phyloP scores from a whole-genome alignment of 2,329 filamentous ascomycete genomes.

The Periglandula ipomoeae region DNA sequence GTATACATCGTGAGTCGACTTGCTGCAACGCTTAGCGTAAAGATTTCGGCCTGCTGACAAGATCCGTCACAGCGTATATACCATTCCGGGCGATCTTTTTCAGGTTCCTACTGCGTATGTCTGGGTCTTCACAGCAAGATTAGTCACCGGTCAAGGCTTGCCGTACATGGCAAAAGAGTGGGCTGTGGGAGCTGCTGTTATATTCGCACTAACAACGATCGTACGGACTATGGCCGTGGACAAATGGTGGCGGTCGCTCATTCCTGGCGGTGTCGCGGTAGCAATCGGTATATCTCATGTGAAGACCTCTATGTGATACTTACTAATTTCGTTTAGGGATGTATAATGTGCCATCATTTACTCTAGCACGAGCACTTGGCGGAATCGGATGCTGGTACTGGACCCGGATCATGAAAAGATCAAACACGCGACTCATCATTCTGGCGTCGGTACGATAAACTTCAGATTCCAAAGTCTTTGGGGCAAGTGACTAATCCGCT shows the following conservation, averaged over 20 bases:
- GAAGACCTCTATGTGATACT: background rate
- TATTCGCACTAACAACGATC: slow-evolving; percentile 66
- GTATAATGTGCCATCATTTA: slow-evolving; percentile 97
- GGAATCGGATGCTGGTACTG: slow-evolving; percentile 71
- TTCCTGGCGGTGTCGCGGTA: slow-evolving; percentile 92
- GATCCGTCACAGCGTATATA: slow-evolving; percentile 55
- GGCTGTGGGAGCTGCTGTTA: slow-evolving; percentile 60
- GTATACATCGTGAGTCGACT: slow-evolving; percentile 52
- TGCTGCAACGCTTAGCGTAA: background rate
- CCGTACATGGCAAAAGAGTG: slow-evolving; percentile 77
- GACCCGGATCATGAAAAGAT: slow-evolving; percentile 42
- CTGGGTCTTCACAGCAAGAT: slow-evolving; percentile 91
- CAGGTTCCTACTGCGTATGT: slow-evolving; percentile 92
- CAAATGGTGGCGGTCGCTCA: slow-evolving; percentile 59
- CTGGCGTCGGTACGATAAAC: slow-evolving; percentile 54
- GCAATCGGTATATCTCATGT: slow-evolving; percentile 58
- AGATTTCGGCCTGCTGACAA: background rate
- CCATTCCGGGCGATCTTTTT: slow-evolving; percentile 81
- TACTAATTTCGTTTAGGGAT: slow-evolving; percentile 50
- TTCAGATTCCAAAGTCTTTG: background rate
- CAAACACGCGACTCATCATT: slow-evolving; percentile 76
- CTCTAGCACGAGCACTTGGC: slow-evolving; percentile 75
- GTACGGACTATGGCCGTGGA: slow-evolving; percentile 52
- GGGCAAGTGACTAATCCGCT: slow-evolving; percentile 6
- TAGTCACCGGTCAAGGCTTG: slow-evolving; percentile 85